Evolutionary conservation across 192 early-diverging fungal genomes (phyloP).

Genomic region (Thamnidium elegans): DNA sequence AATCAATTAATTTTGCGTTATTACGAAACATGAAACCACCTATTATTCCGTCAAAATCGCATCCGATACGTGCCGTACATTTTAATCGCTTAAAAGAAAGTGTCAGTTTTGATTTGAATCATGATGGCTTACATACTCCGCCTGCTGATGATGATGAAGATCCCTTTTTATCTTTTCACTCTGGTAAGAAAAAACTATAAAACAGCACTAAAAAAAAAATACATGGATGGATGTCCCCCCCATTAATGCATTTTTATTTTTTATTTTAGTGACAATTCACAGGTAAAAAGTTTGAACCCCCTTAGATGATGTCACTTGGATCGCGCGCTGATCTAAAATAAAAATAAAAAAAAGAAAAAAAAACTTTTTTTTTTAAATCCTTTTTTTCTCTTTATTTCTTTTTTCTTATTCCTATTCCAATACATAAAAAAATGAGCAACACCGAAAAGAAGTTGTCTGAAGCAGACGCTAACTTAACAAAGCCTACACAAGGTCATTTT

Average conservation of each 20-base stretch:
- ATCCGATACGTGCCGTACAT: constrained; percentile 43
- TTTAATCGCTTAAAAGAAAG: constrained; percentile 66
- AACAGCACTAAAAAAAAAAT: not conserved
- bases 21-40: constrained; percentile 81
- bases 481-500: constrained; percentile 6
- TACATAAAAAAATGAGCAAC: not conserved
- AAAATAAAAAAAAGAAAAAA: no score
- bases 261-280: constrained; percentile 4
- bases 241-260: not conserved
- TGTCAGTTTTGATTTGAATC: constrained; percentile 61
- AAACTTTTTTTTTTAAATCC: not conserved
- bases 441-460: constrained; percentile 8
- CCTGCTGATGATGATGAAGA: constrained; percentile 19
- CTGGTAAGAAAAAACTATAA: constrained; percentile 33
- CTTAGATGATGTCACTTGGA: constrained; percentile 4
- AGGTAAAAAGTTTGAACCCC: not conserved
- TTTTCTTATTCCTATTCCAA: not conserved
- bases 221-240: no score
- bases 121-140: constrained; percentile 28
- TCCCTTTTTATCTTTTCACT: constrained; percentile 55
- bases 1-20: constrained; percentile 88
- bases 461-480: constrained; percentile 8
- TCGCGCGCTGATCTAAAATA: not conserved
- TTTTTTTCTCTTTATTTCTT: not conserved
- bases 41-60: constrained; percentile 62